Evolutionary conservation across 306 rosid species (phyloP).

Genomic region (Hylodesmum podocarpum): DNA sequence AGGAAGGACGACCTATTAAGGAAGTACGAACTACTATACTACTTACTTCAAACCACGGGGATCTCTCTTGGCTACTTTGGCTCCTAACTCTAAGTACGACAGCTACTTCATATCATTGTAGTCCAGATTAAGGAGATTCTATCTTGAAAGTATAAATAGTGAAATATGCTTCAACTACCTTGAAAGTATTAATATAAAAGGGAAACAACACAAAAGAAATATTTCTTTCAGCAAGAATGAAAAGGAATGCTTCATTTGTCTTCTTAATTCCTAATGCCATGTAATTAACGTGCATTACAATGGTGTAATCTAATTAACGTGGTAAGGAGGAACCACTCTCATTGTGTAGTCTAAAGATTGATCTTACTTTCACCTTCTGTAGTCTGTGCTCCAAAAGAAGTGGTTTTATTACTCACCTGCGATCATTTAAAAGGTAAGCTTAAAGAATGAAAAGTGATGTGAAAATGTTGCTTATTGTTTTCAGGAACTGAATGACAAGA

Average conservation of each 20-base stretch:
- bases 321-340: background rate
- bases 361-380: slow-evolving; percentile 9
- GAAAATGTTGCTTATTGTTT: slow-evolving; percentile 22
- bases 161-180: background rate
- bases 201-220: background rate
- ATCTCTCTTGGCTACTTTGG: no score
- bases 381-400: background rate
- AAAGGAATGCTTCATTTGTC: background rate
- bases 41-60: no score
- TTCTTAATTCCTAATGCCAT: background rate
- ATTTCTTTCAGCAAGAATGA: background rate
- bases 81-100: no score
- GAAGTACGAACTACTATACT: no score
- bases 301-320: background rate
- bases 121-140: no score
- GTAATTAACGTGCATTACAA: slow-evolving; percentile 1
- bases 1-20: no score
- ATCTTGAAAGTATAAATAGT: background rate
- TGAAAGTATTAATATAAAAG: background rate
- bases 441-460: slow-evolving; percentile 17
- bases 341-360: slow-evolving; percentile 10
- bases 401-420: slow-evolving; percentile 9
- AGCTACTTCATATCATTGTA: no score
- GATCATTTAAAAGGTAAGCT: slow-evolving; percentile 23
- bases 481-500: slow-evolving; percentile 78